Conservation (phyloP, 139 green algal species). For the Deuterostichococcus epilithicus region DNA sequence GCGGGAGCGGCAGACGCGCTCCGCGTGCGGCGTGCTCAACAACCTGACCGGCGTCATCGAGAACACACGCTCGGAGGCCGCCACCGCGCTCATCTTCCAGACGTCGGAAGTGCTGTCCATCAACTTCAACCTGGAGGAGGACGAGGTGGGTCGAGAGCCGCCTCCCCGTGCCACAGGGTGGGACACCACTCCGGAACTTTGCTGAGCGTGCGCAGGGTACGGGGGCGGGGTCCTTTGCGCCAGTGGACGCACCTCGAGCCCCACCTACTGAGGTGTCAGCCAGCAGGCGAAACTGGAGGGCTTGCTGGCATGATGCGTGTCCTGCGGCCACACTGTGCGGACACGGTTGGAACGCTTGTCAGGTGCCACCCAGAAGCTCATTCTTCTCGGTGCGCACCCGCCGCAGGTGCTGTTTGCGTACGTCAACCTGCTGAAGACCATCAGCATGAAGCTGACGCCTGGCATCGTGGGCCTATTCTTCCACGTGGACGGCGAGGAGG, state of each 20-base stretch:
- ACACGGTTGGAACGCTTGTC: no score
- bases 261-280: no score
- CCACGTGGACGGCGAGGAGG: conserved; percentile 6
- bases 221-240: no score
- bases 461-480: conserved; percentile 89
- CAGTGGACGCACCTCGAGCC: no score
- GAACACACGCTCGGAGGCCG: neutral
- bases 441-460: conserved; percentile 84
- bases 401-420: conserved; percentile 72
- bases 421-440: conserved; percentile 93
- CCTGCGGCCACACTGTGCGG: no score
- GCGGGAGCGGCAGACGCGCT: neutral
- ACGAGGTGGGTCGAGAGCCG: conserved; percentile 83
- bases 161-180: no score
- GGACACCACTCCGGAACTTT: no score
- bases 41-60: neutral
- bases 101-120: conserved; percentile 88
- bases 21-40: neutral
- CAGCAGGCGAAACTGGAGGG: no score
- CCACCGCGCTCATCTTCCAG: conserved; percentile 38
- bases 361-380: no score
- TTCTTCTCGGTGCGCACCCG: no score
- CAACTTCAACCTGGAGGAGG: conserved; percentile 88
- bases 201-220: no score
- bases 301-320: no score